A percentile compares a stretch with the other conserved stretches of the same genome.
phyloP scores from a whole-genome alignment of 352 stramenopile species.

The Plasmopara viticola region DNA sequence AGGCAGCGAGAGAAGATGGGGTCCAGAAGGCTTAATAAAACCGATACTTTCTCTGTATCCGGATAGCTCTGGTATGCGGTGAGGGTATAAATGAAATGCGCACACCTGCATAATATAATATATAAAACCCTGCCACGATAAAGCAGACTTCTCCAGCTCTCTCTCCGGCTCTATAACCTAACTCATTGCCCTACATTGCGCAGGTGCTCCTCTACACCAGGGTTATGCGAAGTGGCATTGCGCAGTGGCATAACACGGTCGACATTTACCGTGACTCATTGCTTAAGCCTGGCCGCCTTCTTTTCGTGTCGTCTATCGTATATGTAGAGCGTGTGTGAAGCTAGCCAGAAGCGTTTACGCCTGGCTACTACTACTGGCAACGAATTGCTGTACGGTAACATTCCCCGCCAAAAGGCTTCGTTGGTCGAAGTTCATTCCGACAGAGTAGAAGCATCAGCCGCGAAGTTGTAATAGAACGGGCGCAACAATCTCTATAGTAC shows the following conservation, averaged over 20 bases:
- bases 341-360: conserved; percentile 1
- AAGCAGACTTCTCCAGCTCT: conserved; percentile 3
- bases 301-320: background rate
- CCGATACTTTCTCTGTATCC: background rate
- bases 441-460: conserved; percentile 1
- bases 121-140: background rate
- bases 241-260: background rate
- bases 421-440: background rate
- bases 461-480: background rate
- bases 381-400: background rate
- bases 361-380: conserved; percentile 1
- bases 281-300: background rate
- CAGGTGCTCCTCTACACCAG: conserved; percentile 8
- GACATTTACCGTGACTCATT: conserved; percentile 2
- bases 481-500: background rate
- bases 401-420: background rate
- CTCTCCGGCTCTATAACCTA: conserved; percentile 18
- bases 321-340: conserved; percentile 2
- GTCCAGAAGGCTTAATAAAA: background rate
- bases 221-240: conserved; percentile 4
- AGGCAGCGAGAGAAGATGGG: conserved; percentile 18
- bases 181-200: conserved; percentile 9
- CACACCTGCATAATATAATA: background rate
- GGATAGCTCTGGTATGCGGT: background rate
- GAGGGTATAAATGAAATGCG: background rate